Conservation (phyloP, 1,139 yeast species). For the Lodderomyces jiufengensis region DNA sequence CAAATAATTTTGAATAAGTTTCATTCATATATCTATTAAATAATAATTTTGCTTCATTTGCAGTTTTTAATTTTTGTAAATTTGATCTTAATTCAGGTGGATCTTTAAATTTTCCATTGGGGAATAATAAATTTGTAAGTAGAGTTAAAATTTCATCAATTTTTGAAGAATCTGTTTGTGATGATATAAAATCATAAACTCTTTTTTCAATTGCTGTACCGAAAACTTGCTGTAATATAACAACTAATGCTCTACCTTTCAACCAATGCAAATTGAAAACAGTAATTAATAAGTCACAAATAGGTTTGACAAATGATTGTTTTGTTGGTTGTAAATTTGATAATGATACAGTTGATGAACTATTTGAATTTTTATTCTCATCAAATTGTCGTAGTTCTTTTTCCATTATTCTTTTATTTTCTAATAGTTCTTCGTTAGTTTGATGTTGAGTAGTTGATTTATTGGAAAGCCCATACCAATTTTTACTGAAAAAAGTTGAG, state of each 20-base stretch:
- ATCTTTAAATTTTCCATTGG: constrained; percentile 53
- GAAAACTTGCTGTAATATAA: constrained; percentile 77
- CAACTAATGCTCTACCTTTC: constrained; percentile 77
- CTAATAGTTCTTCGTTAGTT: constrained; percentile 9
- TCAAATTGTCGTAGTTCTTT: constrained; percentile 39
- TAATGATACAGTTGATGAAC: no score
- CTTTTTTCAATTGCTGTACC: constrained; percentile 87
- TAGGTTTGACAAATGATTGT: constrained; percentile 63
- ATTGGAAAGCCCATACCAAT: constrained; percentile 42
- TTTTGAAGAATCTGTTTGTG: constrained; percentile 19
- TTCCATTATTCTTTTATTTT: constrained; percentile 41
- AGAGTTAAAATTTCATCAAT: constrained; percentile 43
- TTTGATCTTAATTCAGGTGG: constrained; percentile 44
- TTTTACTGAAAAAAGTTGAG: constrained; percentile 33
- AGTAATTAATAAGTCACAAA: constrained; percentile 70
- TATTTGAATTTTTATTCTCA: constrained; percentile 25
- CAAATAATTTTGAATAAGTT: constrained; percentile 72
- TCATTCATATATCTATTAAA: constrained; percentile 59
- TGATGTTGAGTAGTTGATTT: constrained; percentile 4
- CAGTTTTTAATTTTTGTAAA: constrained; percentile 50
- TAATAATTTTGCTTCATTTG: constrained; percentile 57
- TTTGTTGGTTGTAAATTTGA: constrained; percentile 12
- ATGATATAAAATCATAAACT: constrained; percentile 39
- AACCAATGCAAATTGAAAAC: constrained; percentile 79
- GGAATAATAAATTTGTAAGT: constrained; percentile 58